A percentile compares a stretch with the other conserved stretches of the same genome.
Conservation (phyloP, 805 yeast genomes). For the Nakazawaea populi region DNA sequence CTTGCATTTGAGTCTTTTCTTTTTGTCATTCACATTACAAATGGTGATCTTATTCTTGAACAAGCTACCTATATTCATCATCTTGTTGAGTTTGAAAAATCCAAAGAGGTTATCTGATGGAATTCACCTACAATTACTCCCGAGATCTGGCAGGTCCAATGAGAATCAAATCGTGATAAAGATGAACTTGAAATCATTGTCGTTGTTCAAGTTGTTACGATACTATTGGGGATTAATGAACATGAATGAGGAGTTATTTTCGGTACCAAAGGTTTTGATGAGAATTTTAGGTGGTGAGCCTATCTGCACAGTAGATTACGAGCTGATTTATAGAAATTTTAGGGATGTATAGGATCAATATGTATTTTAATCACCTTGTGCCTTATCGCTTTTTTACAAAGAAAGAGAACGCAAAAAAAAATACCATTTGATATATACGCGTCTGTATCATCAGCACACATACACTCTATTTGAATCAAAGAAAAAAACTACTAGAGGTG, state of each 20-base stretch:
- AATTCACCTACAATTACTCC: constrained; percentile 25
- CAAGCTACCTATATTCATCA: constrained; percentile 81
- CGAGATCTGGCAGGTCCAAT: neutral
- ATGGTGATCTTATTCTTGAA: constrained; percentile 59
- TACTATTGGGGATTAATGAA: constrained; percentile 24
- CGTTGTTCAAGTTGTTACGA: constrained; percentile 18
- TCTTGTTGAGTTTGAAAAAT: constrained; percentile 75
- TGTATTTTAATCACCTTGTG: too few relatives aligned
- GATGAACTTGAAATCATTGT: constrained; percentile 21
- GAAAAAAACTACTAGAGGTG: too few relatives aligned
- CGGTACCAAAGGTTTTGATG: neutral
- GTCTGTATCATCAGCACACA: too few relatives aligned
- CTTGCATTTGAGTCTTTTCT: constrained; percentile 46
- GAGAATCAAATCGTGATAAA: constrained; percentile 13
- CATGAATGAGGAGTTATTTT: constrained; percentile 17
- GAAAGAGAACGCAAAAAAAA: too few relatives aligned
- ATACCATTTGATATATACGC: too few relatives aligned
- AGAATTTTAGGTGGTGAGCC: constrained; percentile 2
- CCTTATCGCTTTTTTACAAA: too few relatives aligned
- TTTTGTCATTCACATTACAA: constrained; percentile 48
- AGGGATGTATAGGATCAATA: neutral
- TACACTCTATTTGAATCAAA: too few relatives aligned
- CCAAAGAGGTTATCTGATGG: constrained; percentile 59
- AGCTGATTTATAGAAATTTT: constrained; percentile 5
- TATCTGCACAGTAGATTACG: neutral